Evolutionary conservation across 148 eudicot species (phyloP).

Genomic region (Rhododendron henanense): DNA sequence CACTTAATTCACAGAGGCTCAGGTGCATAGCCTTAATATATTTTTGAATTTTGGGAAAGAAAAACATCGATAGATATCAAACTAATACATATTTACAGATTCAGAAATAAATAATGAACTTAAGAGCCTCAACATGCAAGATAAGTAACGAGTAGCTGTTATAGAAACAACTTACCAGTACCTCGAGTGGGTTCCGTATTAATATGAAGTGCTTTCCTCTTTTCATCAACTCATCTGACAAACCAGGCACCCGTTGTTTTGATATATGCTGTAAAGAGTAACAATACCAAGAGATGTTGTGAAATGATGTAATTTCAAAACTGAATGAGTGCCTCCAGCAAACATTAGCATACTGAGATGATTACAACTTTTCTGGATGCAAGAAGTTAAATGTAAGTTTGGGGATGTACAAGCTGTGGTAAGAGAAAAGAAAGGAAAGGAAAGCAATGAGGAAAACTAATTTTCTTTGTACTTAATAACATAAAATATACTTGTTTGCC

Average conservation of each 20-base stretch:
- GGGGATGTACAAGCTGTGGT: not conserved
- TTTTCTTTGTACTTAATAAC: not conserved
- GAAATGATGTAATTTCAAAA: not conserved
- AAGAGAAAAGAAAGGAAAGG: not conserved
- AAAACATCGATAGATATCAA: not conserved
- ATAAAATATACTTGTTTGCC: not conserved
- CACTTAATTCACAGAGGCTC: not conserved
- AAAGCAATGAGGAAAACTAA: not conserved
- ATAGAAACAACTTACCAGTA: conserved; percentile 49
- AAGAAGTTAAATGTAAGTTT: not conserved
- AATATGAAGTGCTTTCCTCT: conserved; percentile 89
- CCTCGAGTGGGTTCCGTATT: conserved; percentile 83
- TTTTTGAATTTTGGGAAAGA: too few relatives aligned
- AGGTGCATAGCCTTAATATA: not conserved
- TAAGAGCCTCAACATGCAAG: not conserved
- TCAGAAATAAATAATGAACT: not conserved
- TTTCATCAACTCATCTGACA: conserved; percentile 62
- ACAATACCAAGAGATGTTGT: not conserved
- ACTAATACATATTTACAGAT: not conserved
- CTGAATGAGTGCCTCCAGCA: not conserved
- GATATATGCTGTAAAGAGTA: conserved; percentile 69
- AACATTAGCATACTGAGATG: not conserved
- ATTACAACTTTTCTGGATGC: not conserved
- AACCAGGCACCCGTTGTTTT: conserved; percentile 67
- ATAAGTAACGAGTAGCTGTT: not conserved